Percentiles rank a stretch among this genome's conserved stretches.
Evolutionary conservation across 768 basidiomycete genomes (phyloP).

Genomic region (Daedaleopsis nitida): DNA sequence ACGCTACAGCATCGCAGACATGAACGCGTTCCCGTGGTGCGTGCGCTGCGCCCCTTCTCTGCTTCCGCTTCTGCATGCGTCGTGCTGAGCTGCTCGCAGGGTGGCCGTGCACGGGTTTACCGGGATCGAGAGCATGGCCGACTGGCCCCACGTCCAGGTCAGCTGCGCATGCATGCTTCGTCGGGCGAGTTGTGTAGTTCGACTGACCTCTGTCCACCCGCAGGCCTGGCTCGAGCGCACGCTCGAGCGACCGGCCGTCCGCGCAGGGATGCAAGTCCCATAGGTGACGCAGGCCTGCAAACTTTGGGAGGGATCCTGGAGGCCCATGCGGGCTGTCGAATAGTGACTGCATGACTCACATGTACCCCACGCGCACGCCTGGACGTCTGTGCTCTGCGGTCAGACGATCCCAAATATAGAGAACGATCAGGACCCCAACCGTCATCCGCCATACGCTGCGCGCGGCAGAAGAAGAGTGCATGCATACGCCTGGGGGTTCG

Average conservation of each 20-base stretch:
- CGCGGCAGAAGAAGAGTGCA: not conserved
- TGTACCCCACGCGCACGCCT: too few species aligned
- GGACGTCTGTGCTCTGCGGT: too few species aligned
- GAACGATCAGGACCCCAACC: not conserved
- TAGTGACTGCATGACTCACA: not conserved
- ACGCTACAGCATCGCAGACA: conserved; percentile 72
- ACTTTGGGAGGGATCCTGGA: not conserved
- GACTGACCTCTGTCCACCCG: too few species aligned
- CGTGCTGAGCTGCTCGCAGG: too few species aligned
- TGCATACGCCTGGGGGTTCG: not conserved
- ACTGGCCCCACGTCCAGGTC: conserved; percentile 66
- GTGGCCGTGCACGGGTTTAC: conserved; percentile 47
- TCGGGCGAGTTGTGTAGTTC: too few species aligned
- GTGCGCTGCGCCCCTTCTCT: not conserved
- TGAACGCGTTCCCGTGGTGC: conserved; percentile 65
- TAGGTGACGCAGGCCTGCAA: not conserved
- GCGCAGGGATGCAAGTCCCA: conserved; percentile 19
- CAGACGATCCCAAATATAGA: not conserved
- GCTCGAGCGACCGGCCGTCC: conserved; percentile 18
- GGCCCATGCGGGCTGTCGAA: too few species aligned
- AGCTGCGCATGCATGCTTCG: too few species aligned
- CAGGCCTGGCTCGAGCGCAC: conserved; percentile 21
- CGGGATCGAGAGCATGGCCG: conserved; percentile 58
- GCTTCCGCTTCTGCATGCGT: too few species aligned
- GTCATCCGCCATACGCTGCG: not conserved